Evolutionary conservation across 768 basidiomycete genomes (phyloP), one percentile per base, ranked within the genome.

Genomic region (Grammothele lineata): DNA sequence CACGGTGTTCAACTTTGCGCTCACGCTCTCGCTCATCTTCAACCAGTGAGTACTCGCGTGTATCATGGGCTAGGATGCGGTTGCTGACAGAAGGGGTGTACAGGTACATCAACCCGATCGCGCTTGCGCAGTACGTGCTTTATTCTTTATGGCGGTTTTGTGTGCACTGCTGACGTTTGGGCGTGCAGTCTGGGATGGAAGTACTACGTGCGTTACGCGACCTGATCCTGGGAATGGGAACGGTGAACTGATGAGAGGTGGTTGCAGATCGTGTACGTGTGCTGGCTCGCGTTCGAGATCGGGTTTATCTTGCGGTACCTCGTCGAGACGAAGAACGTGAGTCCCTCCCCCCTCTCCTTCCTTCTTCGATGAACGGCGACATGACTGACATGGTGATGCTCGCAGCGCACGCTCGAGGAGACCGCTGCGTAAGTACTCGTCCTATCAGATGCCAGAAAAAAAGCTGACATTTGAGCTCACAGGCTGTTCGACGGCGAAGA

Each of bases 21-120:
- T 73, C 44, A 72, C 73, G 12, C 59, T 71, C 43, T 60, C 74
- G 14, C 62, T 76, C 27, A 72, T 79, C 54, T 73, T 79, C 59
- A 74, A 74, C 60, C 72, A 73, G 46, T 52, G 15, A 19, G 45
- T 37, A 1, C 11, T n/a, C n/a, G n/a, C n/a, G n/a, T n/a, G n/a
- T n/a, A n/a, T 15, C 10, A 11, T 2, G 40, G 17, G 3, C 34
- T 33, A 11, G 14, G 25, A 18, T n/a, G n/a, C n/a, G n/a, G n/a
- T n/a, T n/a, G n/a, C n/a, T n/a, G n/a, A n/a, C n/a, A n/a, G n/a
- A n/a, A n/a, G n/a, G n/a, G n/a, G n/a, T n/a, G n/a, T n/a, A 10
- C 21, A 52, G 50, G 51, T 62, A 62, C 38, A 65, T 70, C 50
- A 74, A 73, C 59, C 72, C 72, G 4, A 67, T 74, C 40, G 72